Percentiles rank a stretch among this genome's conserved stretches.
Conservation (phyloP, 108 stramenopile genomes). For the Skeletonema costatum region DNA sequence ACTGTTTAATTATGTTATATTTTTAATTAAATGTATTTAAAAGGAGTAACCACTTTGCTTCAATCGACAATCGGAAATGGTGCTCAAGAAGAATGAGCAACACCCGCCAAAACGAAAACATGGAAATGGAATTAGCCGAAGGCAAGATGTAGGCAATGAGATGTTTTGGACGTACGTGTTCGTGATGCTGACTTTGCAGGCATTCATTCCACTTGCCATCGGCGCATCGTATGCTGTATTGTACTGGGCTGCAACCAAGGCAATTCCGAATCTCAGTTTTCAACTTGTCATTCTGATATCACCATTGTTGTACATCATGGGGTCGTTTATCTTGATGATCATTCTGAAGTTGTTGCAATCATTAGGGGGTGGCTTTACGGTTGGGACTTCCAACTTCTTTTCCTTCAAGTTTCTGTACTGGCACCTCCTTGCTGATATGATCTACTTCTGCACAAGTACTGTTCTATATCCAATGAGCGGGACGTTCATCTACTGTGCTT, state of each 20-base stretch:
- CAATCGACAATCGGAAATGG: no score
- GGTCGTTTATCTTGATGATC: slow-evolving; percentile 16
- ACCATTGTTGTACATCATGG: slow-evolving; percentile 15
- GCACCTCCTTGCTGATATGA: slow-evolving; percentile 21
- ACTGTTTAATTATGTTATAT: no score
- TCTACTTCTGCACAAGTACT: slow-evolving; percentile 26
- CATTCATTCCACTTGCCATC: neutral
- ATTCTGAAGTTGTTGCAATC: slow-evolving; percentile 8
- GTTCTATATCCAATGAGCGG: slow-evolving; percentile 18
- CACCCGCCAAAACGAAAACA: no score
- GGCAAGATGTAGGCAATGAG: slow-evolving; percentile 3
- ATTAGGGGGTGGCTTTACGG: slow-evolving; percentile 12
- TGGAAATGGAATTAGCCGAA: neutral
- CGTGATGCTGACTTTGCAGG: slow-evolving; percentile 16
- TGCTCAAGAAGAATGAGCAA: neutral
- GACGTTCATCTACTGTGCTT: slow-evolving; percentile 9
- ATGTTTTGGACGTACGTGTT: slow-evolving; percentile 15
- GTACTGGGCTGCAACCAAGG: no score
- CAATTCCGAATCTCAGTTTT: slow-evolving; percentile 2
- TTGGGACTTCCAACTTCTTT: slow-evolving; percentile 17
- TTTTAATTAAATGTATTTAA: no score
- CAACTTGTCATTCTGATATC: neutral
- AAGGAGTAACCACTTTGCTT: no score
- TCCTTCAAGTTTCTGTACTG: slow-evolving; percentile 20
- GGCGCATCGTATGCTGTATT: neutral